A percentile compares a stretch with the other conserved stretches of the same genome.
Conservation (phyloP, 768 basidiomycete genomes). For the Porphyrellus cyaneotinctus region DNA sequence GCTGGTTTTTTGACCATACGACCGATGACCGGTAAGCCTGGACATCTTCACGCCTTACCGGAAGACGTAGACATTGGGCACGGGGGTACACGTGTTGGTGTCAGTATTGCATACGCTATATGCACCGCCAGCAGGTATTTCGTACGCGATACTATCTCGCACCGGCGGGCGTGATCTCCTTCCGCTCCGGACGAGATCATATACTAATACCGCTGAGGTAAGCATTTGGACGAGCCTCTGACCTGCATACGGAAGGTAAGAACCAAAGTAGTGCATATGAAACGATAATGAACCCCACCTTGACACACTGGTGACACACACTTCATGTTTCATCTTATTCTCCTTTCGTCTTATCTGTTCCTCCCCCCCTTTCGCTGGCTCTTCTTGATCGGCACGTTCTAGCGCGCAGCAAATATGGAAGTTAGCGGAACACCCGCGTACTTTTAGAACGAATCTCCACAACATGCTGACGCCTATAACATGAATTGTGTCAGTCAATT, state of each 20-base stretch:
- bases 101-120: too few species aligned
- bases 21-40: too few species aligned
- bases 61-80: background rate
- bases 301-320: background rate
- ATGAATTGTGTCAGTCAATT: constrained; percentile 1
- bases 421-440: constrained; percentile 1
- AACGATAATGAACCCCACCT: background rate
- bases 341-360: background rate
- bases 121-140: background rate
- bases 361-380: background rate
- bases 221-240: background rate
- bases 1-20: too few species aligned
- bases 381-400: constrained; percentile 10
- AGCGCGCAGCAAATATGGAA: background rate
- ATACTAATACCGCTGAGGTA: background rate
- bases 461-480: background rate
- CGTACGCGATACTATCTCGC: background rate
- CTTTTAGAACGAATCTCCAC: background rate
- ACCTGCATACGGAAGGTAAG: background rate
- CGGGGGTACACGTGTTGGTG: background rate
- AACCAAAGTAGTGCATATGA: background rate
- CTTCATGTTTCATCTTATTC: background rate
- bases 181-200: background rate
- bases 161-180: constrained; percentile 7
- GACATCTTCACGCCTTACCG: too few species aligned